These are phyloP conservation scores for Fusarium sp. DNA, from an alignment of 2,329 filamentous ascomycete genomes.

Conservation along the genomic window DNA sequence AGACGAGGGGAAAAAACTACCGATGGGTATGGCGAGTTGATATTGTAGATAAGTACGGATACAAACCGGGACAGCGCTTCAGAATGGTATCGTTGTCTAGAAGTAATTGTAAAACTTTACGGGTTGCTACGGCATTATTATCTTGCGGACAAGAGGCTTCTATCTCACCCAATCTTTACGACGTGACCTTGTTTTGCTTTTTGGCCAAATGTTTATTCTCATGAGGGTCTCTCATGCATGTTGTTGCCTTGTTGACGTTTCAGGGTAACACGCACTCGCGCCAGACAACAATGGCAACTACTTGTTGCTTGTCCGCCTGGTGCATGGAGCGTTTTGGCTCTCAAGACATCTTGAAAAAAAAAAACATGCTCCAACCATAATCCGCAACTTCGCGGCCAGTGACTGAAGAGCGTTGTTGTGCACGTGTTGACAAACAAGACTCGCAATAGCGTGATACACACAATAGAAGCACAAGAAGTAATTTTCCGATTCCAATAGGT, in stretches of 20 bases:
- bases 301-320: neutral
- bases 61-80: conserved; percentile 24
- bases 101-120: conserved; percentile 39
- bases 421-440: neutral
- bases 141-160: neutral
- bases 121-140: conserved; percentile 18
- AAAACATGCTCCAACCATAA: neutral
- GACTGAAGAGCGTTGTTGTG: neutral
- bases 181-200: neutral
- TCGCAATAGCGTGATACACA: neutral
- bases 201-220: neutral
- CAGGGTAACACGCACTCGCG: neutral
- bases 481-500: conserved; percentile 27
- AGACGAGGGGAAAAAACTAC: conserved; percentile 14
- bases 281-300: neutral
- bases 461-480: conserved; percentile 10
- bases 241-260: too few species aligned
- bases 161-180: too few species aligned
- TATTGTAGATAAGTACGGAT: conserved; percentile 35
- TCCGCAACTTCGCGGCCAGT: conserved; percentile 31
- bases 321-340: neutral
- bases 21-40: conserved; percentile 11
- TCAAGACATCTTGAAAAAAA: too few species aligned
- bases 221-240: neutral
- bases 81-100: conserved; percentile 39